Base-by-base conservation (phyloP, 208 protist genomes). In the Tritrichomonas foetus region DNA sequence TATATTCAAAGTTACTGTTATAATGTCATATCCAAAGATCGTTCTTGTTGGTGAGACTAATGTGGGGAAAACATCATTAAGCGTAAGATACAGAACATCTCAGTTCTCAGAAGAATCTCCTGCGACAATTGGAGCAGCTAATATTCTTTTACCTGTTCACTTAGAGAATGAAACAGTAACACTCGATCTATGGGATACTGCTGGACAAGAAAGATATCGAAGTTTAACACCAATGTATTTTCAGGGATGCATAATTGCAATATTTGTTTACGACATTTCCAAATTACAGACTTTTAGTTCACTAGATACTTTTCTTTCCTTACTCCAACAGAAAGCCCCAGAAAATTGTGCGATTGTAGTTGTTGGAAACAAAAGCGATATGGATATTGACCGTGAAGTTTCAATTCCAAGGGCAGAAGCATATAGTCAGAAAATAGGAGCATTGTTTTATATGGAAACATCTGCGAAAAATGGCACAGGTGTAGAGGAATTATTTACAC, bases 331-430 rank as follows among this genome's bases (percentile, higher is more conserved):
- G 33, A 36, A 47, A 22, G 69, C 69, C 20, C 69, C 69, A 9
- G 69, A 78, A 27, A 69, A 30, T n/a, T 78, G 33, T 3, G 44
- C 16, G 39, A 36, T n/a, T 47, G 22, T 53, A 1, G 1, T 92
- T 3, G 78, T 92, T n/a, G 78, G 78, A 53, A 92, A 92, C 78
- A 92, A 92, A 39, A 33, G 30, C 8, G 78, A 92, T 61, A 36
- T 61, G 36, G 30, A 3, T 92, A n/a, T 8, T 72, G 30, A 92
- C 2, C 78, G 78, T 3, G 13, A 30, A 16, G 78, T 92, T 61
- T 22, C 39, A 5, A 61, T 20, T 9, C 1, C 2, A 50, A 33
- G 44, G 16, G 36, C 20, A 47, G 9, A 44, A n/a, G 69, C 2
- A 13, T 78, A 47, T 20, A 33, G 14, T 33, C 5, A 44, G 1